Base-by-base conservation (phyloP, 164 flowering plant species). In the Echeveria elegans region DNA sequence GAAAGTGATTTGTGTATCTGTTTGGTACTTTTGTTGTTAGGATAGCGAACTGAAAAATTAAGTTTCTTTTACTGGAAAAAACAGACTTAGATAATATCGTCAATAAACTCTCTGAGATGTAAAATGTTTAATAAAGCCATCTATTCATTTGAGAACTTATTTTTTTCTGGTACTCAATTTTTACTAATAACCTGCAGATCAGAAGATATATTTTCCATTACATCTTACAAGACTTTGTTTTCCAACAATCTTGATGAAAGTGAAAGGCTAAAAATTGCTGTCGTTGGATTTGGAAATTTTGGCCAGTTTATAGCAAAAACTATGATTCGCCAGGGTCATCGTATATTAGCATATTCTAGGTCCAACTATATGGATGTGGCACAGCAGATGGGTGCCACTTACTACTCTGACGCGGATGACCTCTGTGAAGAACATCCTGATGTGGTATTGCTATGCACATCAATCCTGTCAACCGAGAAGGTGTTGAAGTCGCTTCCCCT, bases 351-450 rank as follows among this genome's bases (percentile, higher is more conserved):
- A 29, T 73, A 82, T 72, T 88, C 94, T 12, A 78, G 95, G 11
- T 37, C 90, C 0, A 82, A 88, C 63, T 80, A 90, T 73, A 71
- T 82, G 4, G 70, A 66, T 23, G 56, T 68, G 21, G 88, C 95
- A 36, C 18, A 64, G 8, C 48, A 77, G 7, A 43, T 88, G 9
- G 90, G 90, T 10, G 85, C 79, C 53, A 40, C 73, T 30, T 88
- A 75, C 73, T 86, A 80, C 75, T 12, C 62, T 6, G 81, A 81
- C 65, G 74, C 78, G 0, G 69, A 86, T 61, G 96, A 90, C 64
- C 80, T 90, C 18, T 90, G 88, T 64, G 96, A 90, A 68, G 84
- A 82, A 40, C 96, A 88, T 70, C 96, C 96, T 1, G 92, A 90
- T 34, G 92, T 81, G 9, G 68, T 78, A 56, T 67, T 90, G 24